Evolutionary conservation across 345 rosid species (phyloP).

Genomic region (Pistacia atlantica): DNA sequence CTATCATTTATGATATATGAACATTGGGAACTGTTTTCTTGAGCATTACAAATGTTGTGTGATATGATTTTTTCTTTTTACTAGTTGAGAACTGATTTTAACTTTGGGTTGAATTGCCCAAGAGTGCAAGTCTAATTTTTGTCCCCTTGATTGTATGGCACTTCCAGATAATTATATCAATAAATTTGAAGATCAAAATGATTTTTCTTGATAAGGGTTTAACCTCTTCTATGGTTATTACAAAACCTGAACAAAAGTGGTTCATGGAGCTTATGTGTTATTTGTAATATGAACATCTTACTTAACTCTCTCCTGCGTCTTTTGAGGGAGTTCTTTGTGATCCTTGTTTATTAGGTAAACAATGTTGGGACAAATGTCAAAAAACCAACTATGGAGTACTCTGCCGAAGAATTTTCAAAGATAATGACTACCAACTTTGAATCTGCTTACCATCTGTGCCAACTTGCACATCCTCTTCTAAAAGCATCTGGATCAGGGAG

Average conservation of each 20-base stretch:
- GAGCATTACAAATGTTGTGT: background rate
- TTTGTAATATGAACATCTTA: background rate
- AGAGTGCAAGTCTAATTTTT: background rate
- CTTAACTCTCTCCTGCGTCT: no score
- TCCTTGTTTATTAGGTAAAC: conserved; percentile 55
- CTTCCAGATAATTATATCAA: background rate
- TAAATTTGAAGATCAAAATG: background rate
- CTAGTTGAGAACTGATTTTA: background rate
- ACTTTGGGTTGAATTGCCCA: background rate
- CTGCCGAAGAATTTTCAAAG: conserved; percentile 60
- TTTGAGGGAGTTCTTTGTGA: background rate
- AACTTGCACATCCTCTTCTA: conserved; percentile 80
- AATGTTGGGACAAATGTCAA: conserved; percentile 85
- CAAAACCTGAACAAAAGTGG: background rate
- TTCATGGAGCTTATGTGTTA: background rate
- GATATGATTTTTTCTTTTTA: background rate
- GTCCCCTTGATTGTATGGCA: background rate
- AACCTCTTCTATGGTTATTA: background rate
- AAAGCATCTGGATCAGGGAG: conserved; percentile 81
- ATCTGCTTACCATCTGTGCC: conserved; percentile 75
- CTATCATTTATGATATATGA: background rate
- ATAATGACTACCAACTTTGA: conserved; percentile 75
- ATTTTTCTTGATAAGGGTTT: no score
- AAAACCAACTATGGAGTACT: conserved; percentile 74
- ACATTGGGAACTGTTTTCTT: background rate